Conservation (phyloP, 305 asterid genomes). For the Fraxinus ornus region DNA sequence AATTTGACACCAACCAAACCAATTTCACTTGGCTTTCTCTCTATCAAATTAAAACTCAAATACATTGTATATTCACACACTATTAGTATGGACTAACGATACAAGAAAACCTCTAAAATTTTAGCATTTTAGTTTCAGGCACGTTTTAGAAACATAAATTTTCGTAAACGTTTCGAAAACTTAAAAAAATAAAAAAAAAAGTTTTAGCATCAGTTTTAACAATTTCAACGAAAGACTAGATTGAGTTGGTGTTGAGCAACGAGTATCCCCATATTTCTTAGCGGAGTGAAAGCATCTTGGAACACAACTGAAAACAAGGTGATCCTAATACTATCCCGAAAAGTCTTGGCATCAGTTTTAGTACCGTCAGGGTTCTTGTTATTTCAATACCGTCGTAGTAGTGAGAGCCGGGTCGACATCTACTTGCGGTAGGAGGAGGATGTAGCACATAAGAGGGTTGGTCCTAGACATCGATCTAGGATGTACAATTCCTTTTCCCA, state of each 20-base stretch:
- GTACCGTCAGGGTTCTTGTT: too few species aligned
- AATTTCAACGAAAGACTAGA: not conserved
- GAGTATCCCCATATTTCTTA: not conserved
- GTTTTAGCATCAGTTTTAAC: not conserved
- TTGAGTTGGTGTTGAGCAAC: not conserved
- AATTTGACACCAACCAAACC: not conserved
- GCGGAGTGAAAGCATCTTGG: too few species aligned
- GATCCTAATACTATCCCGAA: not conserved
- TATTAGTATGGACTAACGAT: not conserved
- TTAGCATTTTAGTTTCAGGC: not conserved
- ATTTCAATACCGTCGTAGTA: too few species aligned
- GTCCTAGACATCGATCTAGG: not conserved
- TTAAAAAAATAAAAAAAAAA: too few species aligned
- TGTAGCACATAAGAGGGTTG: not conserved
- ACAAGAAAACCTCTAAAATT: not conserved
- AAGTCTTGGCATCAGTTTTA: too few species aligned
- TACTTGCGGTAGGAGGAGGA: not conserved
- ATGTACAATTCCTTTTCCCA: not conserved
- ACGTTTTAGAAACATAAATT: not conserved
- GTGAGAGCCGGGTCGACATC: not conserved
- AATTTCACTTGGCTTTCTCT: not conserved
- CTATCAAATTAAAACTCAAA: not conserved
- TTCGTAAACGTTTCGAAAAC: not conserved
- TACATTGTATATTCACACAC: not conserved
- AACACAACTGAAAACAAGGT: not conserved